A percentile compares a stretch with the other conserved stretches of the same genome.
Conservation (phyloP, 2,329 filamentous ascomycete species). For the Thielaviopsis euricoi region DNA sequence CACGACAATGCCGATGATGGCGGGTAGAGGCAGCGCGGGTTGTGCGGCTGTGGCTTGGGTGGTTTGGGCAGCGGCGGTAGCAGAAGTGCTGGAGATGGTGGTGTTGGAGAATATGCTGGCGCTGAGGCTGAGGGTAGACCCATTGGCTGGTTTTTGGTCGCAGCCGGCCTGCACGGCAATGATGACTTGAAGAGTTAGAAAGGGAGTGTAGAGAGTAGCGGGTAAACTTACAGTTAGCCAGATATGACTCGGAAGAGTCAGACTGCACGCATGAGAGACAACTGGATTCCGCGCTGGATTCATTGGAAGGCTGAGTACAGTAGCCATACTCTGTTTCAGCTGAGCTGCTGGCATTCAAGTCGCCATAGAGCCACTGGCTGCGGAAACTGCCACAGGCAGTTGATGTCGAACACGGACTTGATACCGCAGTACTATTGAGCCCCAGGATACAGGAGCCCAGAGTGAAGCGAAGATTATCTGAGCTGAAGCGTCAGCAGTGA, state of each 20-base stretch:
- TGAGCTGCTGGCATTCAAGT: constrained; percentile 16
- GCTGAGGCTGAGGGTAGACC: constrained; percentile 24
- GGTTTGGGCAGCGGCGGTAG: not conserved
- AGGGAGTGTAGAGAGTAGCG: not conserved
- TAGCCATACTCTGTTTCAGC: not conserved
- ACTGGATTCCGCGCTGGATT: constrained; percentile 18
- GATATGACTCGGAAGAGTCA: constrained; percentile 23
- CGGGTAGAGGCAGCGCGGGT: not conserved
- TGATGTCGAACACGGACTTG: constrained; percentile 33
- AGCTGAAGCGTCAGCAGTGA: not conserved
- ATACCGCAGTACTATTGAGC: constrained; percentile 29
- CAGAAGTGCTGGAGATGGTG: not conserved
- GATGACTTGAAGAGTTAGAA: constrained; percentile 22
- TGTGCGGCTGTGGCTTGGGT: not conserved
- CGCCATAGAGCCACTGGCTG: constrained; percentile 23
- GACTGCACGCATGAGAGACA: constrained; percentile 32
- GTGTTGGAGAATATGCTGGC: constrained; percentile 28
- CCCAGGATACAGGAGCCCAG: constrained; percentile 36
- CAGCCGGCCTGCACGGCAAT: constrained; percentile 36
- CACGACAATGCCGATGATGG: constrained; percentile 17
- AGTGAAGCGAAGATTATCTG: constrained; percentile 38
- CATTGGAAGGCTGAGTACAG: not conserved
- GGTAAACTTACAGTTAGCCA: constrained; percentile 32
- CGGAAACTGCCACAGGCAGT: constrained; percentile 32
- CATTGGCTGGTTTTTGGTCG: constrained; percentile 26